Base-by-base conservation (phyloP, 805 yeast species). In the Ogataea paraovalis region DNA sequence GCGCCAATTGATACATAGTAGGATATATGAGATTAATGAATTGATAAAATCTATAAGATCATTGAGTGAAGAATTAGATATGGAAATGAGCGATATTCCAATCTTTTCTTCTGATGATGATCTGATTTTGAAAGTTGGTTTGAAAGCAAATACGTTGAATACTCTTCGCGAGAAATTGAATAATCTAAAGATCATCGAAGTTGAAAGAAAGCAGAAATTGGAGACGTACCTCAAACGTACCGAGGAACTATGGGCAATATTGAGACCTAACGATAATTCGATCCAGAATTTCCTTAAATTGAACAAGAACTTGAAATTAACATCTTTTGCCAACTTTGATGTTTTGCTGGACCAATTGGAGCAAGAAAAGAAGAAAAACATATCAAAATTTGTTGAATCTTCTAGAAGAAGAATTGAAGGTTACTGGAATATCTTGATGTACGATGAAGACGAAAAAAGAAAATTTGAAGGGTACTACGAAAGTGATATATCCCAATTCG, bases 371-470 rank as follows among this genome's bases (percentile, higher is more conserved):
- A 75, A 80, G 25, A 74, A 79, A 47, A 77, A 78, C 53, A 79
- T 91, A 19, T 83, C 85, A 44, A 78, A 79, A 19, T 83, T 91
- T 50, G 85, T 91, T 12, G 59, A 69, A 5, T 85, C 80, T 41
- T 72, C 85, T 2, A 73, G 92, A 62, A 57, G 59, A 2, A 78
- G 79, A 47, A 83, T 91, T 10, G 73, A 72, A 37, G 75, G 71
- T 3, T 66, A 78, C 10, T 90, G 96, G 91, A 69, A 74, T 32
- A 64, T 71, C 8, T 65, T 91, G 55, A 81, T 76, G 62, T 84
- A 76, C 51, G 73, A 85, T 1, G 74, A 72, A 1, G 73, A 69
- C 1, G 81, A 83, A 43, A 73, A 78, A 53, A 51, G 49, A 1
- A 60, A 59, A 2, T 86, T 87, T 62, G 62, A 70, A 28, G 73